Conservation (phyloP, 495 filamentous ascomycete species). For the Lasiosphaeria miniovina region DNA sequence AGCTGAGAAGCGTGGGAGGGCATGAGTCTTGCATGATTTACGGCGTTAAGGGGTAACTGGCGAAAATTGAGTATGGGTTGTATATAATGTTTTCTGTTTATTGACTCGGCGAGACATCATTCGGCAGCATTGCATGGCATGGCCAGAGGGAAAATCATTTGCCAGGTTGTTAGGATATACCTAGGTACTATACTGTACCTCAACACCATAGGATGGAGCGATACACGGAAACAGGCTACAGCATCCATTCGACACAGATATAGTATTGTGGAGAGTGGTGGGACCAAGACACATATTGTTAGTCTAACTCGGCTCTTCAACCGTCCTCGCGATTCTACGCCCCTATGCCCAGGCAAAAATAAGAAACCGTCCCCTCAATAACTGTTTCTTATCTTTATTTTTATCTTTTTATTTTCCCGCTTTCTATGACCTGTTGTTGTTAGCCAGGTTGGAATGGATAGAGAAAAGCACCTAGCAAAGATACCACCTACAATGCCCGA, state of each 20-base stretch:
- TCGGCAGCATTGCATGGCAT: not conserved
- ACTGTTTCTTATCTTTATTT: no score
- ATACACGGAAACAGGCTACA: not conserved
- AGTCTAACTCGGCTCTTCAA: no score
- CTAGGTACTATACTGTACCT: not conserved
- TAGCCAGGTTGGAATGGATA: no score
- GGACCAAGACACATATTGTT: not conserved
- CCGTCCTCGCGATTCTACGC: no score
- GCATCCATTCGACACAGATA: not conserved
- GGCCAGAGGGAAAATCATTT: not conserved
- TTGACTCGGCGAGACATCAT: not conserved
- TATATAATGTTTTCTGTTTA: not conserved
- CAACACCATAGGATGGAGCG: no score
- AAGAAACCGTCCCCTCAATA: no score
- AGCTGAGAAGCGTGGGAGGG: constrained; percentile 50
- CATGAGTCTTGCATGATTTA: constrained; percentile 7
- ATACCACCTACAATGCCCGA: no score
- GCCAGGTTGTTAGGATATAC: not conserved
- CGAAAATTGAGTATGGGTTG: not conserved
- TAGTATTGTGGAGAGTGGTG: no score
- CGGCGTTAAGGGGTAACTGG: not conserved
- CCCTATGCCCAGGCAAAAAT: no score
- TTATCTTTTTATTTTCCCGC: no score
- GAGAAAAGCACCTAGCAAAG: no score
- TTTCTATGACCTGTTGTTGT: no score